Base-by-base conservation (phyloP, 345 rosid genomes). In the Punica granatum region DNA sequence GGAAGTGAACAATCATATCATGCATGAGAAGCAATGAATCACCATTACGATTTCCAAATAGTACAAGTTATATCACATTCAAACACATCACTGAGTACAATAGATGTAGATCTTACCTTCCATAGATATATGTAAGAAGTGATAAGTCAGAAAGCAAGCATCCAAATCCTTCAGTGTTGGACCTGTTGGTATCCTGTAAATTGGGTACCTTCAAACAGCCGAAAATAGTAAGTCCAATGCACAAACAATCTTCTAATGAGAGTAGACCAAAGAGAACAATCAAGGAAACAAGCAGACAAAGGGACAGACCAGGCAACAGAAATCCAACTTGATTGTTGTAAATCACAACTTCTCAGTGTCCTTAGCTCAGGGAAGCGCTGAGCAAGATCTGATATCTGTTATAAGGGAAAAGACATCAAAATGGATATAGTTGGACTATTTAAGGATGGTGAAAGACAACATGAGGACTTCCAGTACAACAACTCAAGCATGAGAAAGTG, bases 61-160 rank as follows among this genome's bases (percentile, higher is more conserved):
- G n/a, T n/a, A n/a, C n/a, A n/a, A n/a, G n/a, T n/a, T n/a, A n/a
- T n/a, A n/a, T n/a, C n/a, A n/a, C n/a, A n/a, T n/a, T n/a, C n/a
- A n/a, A n/a, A n/a, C n/a, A n/a, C n/a, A n/a, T n/a, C n/a, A n/a
- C n/a, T n/a, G n/a, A n/a, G n/a, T n/a, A n/a, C 5, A 11, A 11
- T 4, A 37, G 11, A 37, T 37, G 11, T 37, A 37, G 11, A 5
- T 4, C 41, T 60, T 90, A 89, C 97, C 82, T 70, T 75, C 83
- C 32, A 69, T 41, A 8, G 92, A 80, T 11, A 87, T 78, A 8
- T 89, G 82, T 66, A 94, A 86, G 46, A 69, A 81, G 82, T 94
- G 99, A 68, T 85, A 94, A 0, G 97, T 89, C 75, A 91, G 76
- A 78, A 94, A 94, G 82, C 97, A 91, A 67, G 99, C 99, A 77